A percentile compares a stretch with the other conserved stretches of the same genome.
These are phyloP conservation scores for Penstemon newberryi DNA, from an alignment of 257 asterid species.

Conservation along the genomic window DNA sequence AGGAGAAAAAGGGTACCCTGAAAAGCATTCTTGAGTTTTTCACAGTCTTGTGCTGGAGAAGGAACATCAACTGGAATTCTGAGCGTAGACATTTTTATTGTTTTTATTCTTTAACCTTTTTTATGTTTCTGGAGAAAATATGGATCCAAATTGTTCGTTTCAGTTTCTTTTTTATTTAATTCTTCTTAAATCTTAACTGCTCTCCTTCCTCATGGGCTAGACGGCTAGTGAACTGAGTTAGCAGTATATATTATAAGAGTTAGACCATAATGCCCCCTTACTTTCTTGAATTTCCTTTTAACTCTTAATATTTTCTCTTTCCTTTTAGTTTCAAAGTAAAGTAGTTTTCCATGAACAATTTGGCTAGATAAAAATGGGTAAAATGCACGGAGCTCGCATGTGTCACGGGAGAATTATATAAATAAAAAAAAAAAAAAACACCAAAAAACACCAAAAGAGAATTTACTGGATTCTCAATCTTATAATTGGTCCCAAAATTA, in stretches of 20 bases:
- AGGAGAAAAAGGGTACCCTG: conserved; percentile 44
- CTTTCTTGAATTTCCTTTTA: neutral
- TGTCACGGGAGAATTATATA: too few relatives aligned
- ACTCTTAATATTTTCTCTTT: neutral
- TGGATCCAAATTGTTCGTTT: conserved; percentile 10
- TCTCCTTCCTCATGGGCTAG: neutral
- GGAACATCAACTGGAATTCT: conserved; percentile 55
- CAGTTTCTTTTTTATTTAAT: neutral
- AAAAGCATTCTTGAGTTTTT: conserved; percentile 52
- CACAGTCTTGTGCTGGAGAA: conserved; percentile 65
- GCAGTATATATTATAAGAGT: neutral
- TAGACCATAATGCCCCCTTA: conserved; percentile 35
- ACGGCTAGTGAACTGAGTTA: neutral
- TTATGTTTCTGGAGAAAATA: conserved; percentile 15
- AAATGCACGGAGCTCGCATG: too few relatives aligned
- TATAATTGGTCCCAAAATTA: too few relatives aligned
- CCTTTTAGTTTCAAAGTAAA: neutral
- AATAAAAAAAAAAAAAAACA: too few relatives aligned
- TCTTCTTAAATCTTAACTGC: neutral
- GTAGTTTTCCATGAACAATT: too few relatives aligned
- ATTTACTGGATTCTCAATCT: too few relatives aligned
- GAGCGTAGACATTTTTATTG: conserved; percentile 53
- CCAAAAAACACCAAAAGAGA: too few relatives aligned
- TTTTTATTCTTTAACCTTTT: too few relatives aligned
- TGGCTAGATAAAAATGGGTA: too few relatives aligned